Conservation (phyloP, 2,329 filamentous ascomycete genomes). For the Pseudogymnoascus verrucosus region DNA sequence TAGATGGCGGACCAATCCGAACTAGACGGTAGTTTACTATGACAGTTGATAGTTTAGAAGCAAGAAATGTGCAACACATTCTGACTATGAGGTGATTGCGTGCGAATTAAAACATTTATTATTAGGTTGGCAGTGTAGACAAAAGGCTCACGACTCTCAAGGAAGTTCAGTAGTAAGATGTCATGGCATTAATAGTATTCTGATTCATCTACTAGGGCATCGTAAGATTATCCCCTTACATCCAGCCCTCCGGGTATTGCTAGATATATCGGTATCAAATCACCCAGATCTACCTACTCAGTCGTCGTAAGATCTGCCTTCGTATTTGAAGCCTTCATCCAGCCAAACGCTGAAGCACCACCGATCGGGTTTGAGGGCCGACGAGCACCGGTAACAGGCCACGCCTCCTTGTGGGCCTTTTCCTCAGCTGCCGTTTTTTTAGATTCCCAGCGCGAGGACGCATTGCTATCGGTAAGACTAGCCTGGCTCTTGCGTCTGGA, state of each 20-base stretch:
- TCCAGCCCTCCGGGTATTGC: neutral
- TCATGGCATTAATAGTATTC: neutral
- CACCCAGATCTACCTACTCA: conserved; percentile 10
- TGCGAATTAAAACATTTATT: neutral
- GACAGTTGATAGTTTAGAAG: neutral
- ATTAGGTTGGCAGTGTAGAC: neutral
- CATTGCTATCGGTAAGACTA: conserved; percentile 26
- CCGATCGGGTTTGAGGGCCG: conserved; percentile 75
- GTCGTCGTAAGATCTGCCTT: conserved; percentile 25
- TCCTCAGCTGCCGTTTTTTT: conserved; percentile 39
- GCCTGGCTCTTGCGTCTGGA: conserved; percentile 47
- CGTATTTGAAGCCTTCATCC: conserved; percentile 61
- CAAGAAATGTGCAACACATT: neutral
- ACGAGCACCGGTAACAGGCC: conserved; percentile 30
- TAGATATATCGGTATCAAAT: conserved; percentile 3
- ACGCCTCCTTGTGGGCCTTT: conserved; percentile 16
- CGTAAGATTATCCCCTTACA: neutral
- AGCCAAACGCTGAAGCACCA: conserved; percentile 87
- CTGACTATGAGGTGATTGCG: neutral
- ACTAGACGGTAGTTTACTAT: neutral
- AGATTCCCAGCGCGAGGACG: conserved; percentile 39
- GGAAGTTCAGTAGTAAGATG: neutral
- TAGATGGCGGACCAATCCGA: neutral
- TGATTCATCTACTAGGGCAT: neutral
- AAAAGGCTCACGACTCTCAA: neutral